Percentiles rank a stretch among this genome's conserved stretches.
phyloP scores from a whole-genome alignment of 371 early-diverging fungal species.

The Rhizopus sp. region DNA sequence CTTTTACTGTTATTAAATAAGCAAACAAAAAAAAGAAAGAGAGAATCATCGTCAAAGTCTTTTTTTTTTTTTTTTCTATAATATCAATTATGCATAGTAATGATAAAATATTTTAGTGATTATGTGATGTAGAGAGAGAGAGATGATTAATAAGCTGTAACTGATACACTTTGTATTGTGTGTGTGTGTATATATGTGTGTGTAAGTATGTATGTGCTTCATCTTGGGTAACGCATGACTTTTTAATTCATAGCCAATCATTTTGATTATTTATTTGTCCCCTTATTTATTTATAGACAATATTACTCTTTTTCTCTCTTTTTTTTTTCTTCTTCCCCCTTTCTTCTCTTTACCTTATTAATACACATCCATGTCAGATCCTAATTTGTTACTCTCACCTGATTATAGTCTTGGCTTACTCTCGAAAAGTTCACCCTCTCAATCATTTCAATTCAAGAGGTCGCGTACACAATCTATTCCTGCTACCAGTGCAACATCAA shows the following conservation, averaged over 20 bases:
- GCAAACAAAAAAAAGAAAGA: too few relatives aligned
- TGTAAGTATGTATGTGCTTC: too few relatives aligned
- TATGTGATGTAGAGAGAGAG: too few relatives aligned
- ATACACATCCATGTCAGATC: constrained; percentile 16
- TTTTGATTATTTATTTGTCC: constrained; percentile 4
- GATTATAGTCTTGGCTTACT: constrained; percentile 22
- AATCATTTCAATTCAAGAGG: constrained; percentile 24
- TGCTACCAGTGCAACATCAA: constrained; percentile 1
- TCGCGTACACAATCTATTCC: constrained; percentile 28
- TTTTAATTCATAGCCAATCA: constrained; percentile 16
- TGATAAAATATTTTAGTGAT: too few relatives aligned
- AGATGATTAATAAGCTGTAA: too few relatives aligned
- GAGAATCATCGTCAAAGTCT: too few relatives aligned
- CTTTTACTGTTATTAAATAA: too few relatives aligned
- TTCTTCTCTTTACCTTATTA: constrained; percentile 4
- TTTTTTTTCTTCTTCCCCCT: constrained; percentile 10
- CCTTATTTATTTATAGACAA: constrained; percentile 6
- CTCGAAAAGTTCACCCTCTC: constrained; percentile 38
- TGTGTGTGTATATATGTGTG: too few relatives aligned
- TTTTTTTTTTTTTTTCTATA: too few relatives aligned
- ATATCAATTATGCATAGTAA: too few relatives aligned
- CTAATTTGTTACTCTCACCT: constrained; percentile 15
- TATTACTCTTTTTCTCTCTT: background rate
- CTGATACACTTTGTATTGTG: too few relatives aligned
- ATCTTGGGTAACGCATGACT: constrained; percentile 18